phyloP scores from a whole-genome alignment of 148 eudicot species.

The Camellia lanceoleosa region DNA sequence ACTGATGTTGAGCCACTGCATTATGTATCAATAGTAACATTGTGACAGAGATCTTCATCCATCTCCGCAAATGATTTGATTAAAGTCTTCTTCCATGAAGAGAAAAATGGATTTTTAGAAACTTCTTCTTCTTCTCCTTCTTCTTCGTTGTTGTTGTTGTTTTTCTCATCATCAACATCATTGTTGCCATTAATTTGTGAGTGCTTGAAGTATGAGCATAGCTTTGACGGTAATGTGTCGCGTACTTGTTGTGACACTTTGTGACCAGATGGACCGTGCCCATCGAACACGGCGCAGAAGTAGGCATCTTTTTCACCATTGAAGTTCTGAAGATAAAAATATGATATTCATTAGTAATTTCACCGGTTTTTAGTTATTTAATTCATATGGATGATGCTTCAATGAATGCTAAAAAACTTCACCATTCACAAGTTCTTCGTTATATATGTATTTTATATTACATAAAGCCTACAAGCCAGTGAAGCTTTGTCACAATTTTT shows the following conservation, averaged over 20 bases:
- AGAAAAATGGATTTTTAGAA: slow-evolving; percentile 25
- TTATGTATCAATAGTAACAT: slow-evolving; percentile 57
- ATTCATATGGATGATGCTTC: background rate
- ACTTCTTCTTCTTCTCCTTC: background rate
- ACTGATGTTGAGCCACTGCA: slow-evolving; percentile 79
- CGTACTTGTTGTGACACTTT: slow-evolving; percentile 62
- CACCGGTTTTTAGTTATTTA: background rate
- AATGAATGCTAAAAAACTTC: background rate
- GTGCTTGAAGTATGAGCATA: slow-evolving; percentile 32
- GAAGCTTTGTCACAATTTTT: too few relatives aligned
- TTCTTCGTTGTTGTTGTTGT: background rate
- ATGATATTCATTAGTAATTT: background rate
- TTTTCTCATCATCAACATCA: background rate
- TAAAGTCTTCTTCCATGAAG: slow-evolving; percentile 47
- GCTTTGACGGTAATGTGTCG: slow-evolving; percentile 49
- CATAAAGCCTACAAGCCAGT: too few relatives aligned
- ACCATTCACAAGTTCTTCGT: background rate
- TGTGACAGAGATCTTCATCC: slow-evolving; percentile 56
- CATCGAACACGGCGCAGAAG: slow-evolving; percentile 83
- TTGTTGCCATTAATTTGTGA: slow-evolving; percentile 19
- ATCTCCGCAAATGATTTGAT: slow-evolving; percentile 50
- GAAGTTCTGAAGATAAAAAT: slow-evolving; percentile 44
- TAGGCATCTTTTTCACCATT: slow-evolving; percentile 54
- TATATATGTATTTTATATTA: too few relatives aligned
- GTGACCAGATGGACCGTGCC: slow-evolving; percentile 87